Evolutionary conservation across 495 filamentous ascomycete species (phyloP), one percentile per base, ranked within the genome.

Genomic region (Tetracladium setigerum): DNA sequence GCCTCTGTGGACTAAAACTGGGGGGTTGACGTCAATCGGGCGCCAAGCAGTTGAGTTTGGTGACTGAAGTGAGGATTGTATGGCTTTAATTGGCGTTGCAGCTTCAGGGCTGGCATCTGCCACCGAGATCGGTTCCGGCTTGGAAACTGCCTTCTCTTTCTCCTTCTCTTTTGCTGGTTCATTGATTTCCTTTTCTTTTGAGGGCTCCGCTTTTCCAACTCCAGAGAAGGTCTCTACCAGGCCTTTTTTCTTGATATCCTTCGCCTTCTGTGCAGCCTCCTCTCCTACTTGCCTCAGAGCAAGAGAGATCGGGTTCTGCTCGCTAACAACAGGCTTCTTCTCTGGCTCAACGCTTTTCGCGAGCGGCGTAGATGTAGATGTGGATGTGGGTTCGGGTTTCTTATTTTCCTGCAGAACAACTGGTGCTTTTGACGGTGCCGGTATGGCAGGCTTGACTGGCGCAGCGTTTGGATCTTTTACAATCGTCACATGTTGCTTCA

Each of bases 401-500:
- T 48, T 47, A 42, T 27, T 36, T 52, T 48, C 37, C 14, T 38
- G 50, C 14, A 24, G 12, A 1, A 27, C 35, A 1, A 38, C 13
- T 36, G 56, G 55, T 32, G 44, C 50, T 43, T 57, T 53, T 22
- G 65, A 54, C 27, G 56, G 49, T 39, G 49, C 41, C 24, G 50
- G 44, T 36, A 65, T 66, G 12, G 58, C 53, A 4, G 68, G 34
- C 18, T 19, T 37, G 58, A 59, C 2, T 58, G 55, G 14, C 53
- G 34, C 22, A 62, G 60, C 19, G 65, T 60, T 5, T 46, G 58
- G 2, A 58, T 64, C 55, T 69, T 62, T 62, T 47, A 71, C 69
- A 66, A 76, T 67, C 36, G 61, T 83, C 45, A 96, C 72, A 49
- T 86, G 78, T 62, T 92, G 78, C 62, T 92, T 90, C 46, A 98